Evolutionary conservation across 129 eudicot species (phyloP), one percentile per base, ranked within the genome.

Genomic region (Deinandra increscens): DNA sequence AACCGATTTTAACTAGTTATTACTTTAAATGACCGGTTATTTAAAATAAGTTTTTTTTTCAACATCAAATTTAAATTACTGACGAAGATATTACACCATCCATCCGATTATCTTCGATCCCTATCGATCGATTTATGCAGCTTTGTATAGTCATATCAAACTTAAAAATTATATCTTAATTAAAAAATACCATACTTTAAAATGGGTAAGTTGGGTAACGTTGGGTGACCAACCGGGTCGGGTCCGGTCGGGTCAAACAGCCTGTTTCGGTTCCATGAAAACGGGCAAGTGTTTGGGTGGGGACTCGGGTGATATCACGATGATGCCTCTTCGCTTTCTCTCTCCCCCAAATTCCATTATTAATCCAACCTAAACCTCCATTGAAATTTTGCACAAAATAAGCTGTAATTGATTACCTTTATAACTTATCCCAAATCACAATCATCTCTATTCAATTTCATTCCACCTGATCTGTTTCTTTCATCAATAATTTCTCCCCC

Each of bases 231-330:
- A 63, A 39, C 26, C 34, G 68, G 68, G 68, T 20, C 67, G 67
- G 67, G 67, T 64, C 34, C 51, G 68, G 68, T 20, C 67, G 67
- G 67, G 67, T 64, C 29, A 53, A 73, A 49, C 20, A 29, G 18
- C 45, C 54, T 9, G 15, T 61, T 66, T 75, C 73, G 79, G 45
- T 76, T 55, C 58, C 69, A 82, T 70, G 72, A 73, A 77, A 70
- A 37, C 5, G 78, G 13, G 53, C 12, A 50, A 43, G 60, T 17
- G 72, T 38, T 49, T 22, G 20, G 6, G 33, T 26, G 17, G 17
- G 38, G 38, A 56, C 19, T 10, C 60, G 49, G 68, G 66, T 39
- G 69, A 51, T 71, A 65, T 60, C 58, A 67, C 72, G 73, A 70
- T 70, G 73, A 70, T 70, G 67, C 73, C 60, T 68, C 78, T 68